Evolutionary conservation across 1,139 yeast genomes (phyloP), one percentile per base, ranked within the genome.

Genomic region (Casaregolazyma lundiana): DNA sequence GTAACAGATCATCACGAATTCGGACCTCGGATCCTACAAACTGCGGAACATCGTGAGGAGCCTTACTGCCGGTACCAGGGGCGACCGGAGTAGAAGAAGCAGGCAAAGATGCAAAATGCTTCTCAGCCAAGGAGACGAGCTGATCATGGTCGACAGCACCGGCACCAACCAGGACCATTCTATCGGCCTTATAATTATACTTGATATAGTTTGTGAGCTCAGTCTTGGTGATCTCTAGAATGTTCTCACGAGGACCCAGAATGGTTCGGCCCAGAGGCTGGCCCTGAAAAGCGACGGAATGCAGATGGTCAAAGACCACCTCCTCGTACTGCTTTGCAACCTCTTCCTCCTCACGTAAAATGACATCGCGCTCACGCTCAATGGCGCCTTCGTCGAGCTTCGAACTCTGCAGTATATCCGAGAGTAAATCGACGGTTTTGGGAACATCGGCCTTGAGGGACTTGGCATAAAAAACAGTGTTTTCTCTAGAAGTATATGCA

Each of bases 221-320:
- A 11, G 75, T 70, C 62, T 88, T 76, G 55, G 84, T 75, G 56
- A 92, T 88, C 41, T 90, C 79, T 62, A 79, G 77, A 61, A 92
- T 92, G 67, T 89, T 83, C 53, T 86, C 88, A 52, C 90, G 77
- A 17, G 99, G 98, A 0, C 99, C 99, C 53, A 92, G 72, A 52
- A 92, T 92, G n/a, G 98, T 94, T 68, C 97, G 81, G 20, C 98
- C 99, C 54, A 92, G 75, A 45, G 96, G 95, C 67, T 94, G 98
- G 55, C 79, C 82, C 64, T 80, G 86, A 71, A 79, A 92, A 6
- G 96, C 90, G 24, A 90, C 88, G 38, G 95, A 88, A 69, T 92
- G 99, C 49, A 92, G 73, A 67, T 94, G 95, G 68, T 92, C 99
- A 67, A 94, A 94, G 11, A 94, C 96, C 40, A 92, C 97, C 67